These are phyloP conservation scores for Biscogniauxia marginata DNA, from an alignment of 2,329 filamentous ascomycete species.

Conservation along the genomic window DNA sequence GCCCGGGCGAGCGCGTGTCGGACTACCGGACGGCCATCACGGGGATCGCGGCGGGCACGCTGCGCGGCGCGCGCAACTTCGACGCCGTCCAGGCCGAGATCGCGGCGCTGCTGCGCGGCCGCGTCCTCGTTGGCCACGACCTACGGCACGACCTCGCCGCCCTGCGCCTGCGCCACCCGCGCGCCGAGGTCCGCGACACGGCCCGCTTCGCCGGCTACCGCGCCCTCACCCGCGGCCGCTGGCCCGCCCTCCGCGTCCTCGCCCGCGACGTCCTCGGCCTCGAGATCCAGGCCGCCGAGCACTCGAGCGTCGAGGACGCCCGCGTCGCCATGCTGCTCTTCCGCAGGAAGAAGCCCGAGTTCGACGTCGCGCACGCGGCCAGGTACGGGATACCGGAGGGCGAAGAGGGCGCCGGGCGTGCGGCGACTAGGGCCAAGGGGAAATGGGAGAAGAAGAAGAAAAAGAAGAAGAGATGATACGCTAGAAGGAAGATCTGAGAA, in stretches of 20 bases:
- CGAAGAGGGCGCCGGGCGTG: conserved; percentile 32
- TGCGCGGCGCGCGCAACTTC: conserved; percentile 69
- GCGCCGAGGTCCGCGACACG: conserved; percentile 61
- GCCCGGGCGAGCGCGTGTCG: conserved; percentile 72
- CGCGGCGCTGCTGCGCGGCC: conserved; percentile 59
- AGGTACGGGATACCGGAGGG: conserved; percentile 50
- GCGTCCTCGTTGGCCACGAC: conserved; percentile 70
- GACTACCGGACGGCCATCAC: conserved; percentile 89
- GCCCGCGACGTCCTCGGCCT: conserved; percentile 57
- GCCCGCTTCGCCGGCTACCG: conserved; percentile 73
- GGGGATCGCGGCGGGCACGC: conserved; percentile 73
- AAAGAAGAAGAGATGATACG: conserved; percentile 34
- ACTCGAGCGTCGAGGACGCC: conserved; percentile 72
- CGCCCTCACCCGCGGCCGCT: conserved; percentile 53
- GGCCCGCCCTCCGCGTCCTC: conserved; percentile 64
- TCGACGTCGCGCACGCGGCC: conserved; percentile 77
- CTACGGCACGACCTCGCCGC: conserved; percentile 70
- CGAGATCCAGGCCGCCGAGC: conserved; percentile 61
- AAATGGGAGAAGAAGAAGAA: conserved; percentile 43
- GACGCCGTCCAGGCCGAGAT: conserved; percentile 75
- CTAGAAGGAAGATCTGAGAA: background rate
- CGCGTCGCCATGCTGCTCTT: conserved; percentile 89
- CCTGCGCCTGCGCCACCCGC: conserved; percentile 46
- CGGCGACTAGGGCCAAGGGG: conserved; percentile 36
- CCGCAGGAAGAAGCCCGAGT: conserved; percentile 75